Base-by-base conservation (phyloP, 768 basidiomycete genomes). In the Trichaptum fuscoviolaceum region DNA sequence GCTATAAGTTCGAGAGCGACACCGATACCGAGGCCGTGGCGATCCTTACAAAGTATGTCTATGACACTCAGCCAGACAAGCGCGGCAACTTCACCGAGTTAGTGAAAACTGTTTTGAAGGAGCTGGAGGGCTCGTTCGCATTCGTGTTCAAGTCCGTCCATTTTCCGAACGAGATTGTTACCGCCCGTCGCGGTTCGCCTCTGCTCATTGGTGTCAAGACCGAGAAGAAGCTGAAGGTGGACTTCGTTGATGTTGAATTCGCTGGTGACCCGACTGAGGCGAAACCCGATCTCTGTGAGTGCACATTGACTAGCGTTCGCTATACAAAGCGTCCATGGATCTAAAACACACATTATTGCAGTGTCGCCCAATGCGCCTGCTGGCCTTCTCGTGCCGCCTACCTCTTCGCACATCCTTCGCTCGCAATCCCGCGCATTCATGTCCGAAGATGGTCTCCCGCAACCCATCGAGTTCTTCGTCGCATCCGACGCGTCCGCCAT, bases 391-490 rank as follows among this genome's bases (percentile, higher is more conserved):
- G 87, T 86, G 17, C 90, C 93, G 36, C 87, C 85, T 20, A 77
- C 78, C 36, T 80, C 80, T 36, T 85, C 89, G 68, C 96, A 95
- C 78, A 87, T 97, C 66, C 84, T 92, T 70, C 92, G 95, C 70
- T 91, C 93, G 26, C 97, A 99, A 76, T 97, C 96, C 57, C 91
- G 97, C 25, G 96, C 96, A 58, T 99, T 99, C 85, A 93, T 99
- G 84, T 93, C 94, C 17, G 97, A 99, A 73, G 97, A 99, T 78
- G 97, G 97, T 62, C 89, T 96, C 73, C 96, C 96, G 52, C 95
- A 98, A 72, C 96, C 97, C 58, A 99, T 99, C 79, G 97, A 99
- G 75, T 99, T 96, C 84, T 99, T 99, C 82, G 91, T 99, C 72
- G 97, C 97, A 7, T 99, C 96, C 1, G 97, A 99, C 73, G 97